Base-by-base conservation (phyloP, 495 filamentous ascomycete species). In the Extremus antarcticus region DNA sequence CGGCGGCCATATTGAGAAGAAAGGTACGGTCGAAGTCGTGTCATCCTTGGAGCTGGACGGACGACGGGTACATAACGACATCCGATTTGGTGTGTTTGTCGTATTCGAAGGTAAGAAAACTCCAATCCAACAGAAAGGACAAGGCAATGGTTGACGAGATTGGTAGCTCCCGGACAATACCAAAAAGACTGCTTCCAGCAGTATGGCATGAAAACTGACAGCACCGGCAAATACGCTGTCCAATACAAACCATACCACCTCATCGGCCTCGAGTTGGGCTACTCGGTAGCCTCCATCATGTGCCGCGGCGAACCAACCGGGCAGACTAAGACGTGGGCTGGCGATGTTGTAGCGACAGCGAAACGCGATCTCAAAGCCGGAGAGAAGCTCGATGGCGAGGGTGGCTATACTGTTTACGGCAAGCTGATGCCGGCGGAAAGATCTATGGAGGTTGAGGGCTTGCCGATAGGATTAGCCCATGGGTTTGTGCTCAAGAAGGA, bases 221-320 rank as follows among this genome's bases (percentile, higher is more conserved):
- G 19, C 22, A 61, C 61, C 1, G 61, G 61, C 15, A 51, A 54
- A n/a, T 64, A 64, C 43, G 61, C 61, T 1, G 58, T 47, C n/a
- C 61, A 64, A 49, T 64, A 47, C 54, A 64, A 64, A 38, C 61
- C 61, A 25, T 64, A 55, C 58, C 61, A 64, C 25, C 61, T 64
- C 16, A 64, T 64, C 40, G 61, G 61, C 1, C 58, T 64, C 1
- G 61, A 64, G 51, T 55, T 64, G 20, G 61, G 61, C 2, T 46
- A 61, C n/a, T 58, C 54, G 0, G 50, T 64, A 3, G 61, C 61
- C 13, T 54, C 46, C 17, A 61, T 64, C 50, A 64, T 64, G 61
- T 60, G 59, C 21, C 58, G 61, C 3, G 61, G 61, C 46, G 61
- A 64, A 51, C 61, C 61, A 20, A 64, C 61, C 4, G 61, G 61